A percentile compares a stretch with the other conserved stretches of the same genome.
Conservation (phyloP, 306 rosid species). For the Vicia faba region DNA sequence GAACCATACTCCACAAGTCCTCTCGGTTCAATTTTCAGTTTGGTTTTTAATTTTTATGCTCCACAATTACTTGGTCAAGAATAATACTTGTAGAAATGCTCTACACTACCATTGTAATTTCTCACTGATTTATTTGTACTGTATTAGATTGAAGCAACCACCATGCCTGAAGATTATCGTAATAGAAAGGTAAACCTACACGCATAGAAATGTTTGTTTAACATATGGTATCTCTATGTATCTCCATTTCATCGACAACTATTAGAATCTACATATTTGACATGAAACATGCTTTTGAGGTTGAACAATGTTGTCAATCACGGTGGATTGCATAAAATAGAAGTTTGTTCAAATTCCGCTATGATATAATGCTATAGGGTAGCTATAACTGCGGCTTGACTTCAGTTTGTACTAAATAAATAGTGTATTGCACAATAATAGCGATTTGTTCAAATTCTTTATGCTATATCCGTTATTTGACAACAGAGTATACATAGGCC, state of each 20-base stretch:
- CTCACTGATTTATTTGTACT: conserved; percentile 38
- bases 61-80: conserved; percentile 7
- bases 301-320: neutral
- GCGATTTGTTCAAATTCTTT: neutral
- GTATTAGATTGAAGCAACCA: conserved; percentile 76
- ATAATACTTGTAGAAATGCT: conserved; percentile 23
- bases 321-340: neutral
- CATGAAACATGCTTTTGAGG: neutral
- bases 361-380: neutral
- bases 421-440: neutral
- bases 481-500: neutral
- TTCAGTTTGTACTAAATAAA: neutral
- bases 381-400: neutral
- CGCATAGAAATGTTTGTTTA: conserved; percentile 27
- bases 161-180: conserved; percentile 86
- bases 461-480: neutral
- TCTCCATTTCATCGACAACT: conserved; percentile 14
- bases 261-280: neutral
- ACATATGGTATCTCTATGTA: conserved; percentile 1
- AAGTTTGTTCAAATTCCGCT: neutral
- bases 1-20: neutral
- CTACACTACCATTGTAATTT: conserved; percentile 6
- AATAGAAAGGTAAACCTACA: conserved; percentile 62
- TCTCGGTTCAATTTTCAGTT: no score
- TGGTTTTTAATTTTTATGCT: conserved; percentile 2